phyloP scores from a whole-genome alignment of 495 filamentous ascomycete species.

The Chaetomium cochliodes region DNA sequence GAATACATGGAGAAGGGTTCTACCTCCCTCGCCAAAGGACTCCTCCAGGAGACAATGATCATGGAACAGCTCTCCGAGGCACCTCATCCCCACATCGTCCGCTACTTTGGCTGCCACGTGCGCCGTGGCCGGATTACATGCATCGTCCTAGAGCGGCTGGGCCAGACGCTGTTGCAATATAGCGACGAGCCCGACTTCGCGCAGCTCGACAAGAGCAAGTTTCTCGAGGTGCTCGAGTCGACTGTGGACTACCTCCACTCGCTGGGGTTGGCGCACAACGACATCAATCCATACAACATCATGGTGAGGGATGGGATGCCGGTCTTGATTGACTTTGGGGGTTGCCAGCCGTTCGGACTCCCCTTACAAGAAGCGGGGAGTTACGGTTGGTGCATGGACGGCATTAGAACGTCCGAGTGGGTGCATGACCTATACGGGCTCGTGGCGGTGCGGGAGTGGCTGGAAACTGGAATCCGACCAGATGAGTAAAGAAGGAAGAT shows the following conservation, averaged over 20 bases:
- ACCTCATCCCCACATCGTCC: neutral
- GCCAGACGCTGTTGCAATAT: conserved; percentile 26
- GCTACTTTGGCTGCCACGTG: conserved; percentile 2
- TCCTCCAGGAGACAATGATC: conserved; percentile 25
- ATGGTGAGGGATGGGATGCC: conserved; percentile 30
- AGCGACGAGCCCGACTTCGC: neutral
- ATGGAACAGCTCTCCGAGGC: conserved; percentile 2
- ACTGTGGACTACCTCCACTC: conserved; percentile 37
- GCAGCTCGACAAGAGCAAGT: conserved; percentile 19
- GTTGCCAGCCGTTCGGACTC: conserved; percentile 6
- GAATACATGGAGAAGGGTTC: conserved; percentile 25
- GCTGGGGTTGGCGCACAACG: conserved; percentile 43
- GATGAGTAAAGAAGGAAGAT: too few relatives aligned
- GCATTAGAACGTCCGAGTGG: too few relatives aligned
- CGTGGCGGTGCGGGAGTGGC: too few relatives aligned
- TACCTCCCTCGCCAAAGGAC: conserved; percentile 7
- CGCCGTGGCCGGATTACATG: neutral
- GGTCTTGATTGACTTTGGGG: conserved; percentile 15
- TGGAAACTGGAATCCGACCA: too few relatives aligned
- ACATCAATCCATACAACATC: conserved; percentile 30
- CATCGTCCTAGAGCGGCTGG: conserved; percentile 34
- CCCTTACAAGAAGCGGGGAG: too few relatives aligned
- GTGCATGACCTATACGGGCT: too few relatives aligned
- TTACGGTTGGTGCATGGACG: too few relatives aligned
- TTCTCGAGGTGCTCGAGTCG: conserved; percentile 33